Percentiles rank a stretch among this genome's conserved stretches.
Conservation (phyloP, 192 early-diverging fungal genomes). For the Backusella morwellensis region DNA sequence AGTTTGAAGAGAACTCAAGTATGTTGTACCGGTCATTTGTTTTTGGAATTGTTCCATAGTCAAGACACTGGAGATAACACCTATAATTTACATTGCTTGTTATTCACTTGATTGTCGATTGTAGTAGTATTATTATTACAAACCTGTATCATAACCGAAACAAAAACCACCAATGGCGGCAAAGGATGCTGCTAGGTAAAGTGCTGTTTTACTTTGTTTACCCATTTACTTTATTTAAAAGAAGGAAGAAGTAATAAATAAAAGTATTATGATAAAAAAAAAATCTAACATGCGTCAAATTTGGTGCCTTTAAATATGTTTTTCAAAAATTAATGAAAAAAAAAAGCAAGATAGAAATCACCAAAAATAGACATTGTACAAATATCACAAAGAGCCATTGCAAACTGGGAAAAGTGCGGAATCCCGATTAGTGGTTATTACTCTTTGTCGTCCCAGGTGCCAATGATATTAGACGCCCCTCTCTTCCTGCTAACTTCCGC, state of each 20-base stretch:
- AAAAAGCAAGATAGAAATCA: not conserved
- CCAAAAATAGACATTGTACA: not conserved
- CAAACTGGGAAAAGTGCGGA: constrained; percentile 3
- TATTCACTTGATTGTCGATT: too few relatives aligned
- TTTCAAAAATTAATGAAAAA: not conserved
- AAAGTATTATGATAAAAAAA: not conserved
- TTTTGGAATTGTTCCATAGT: constrained; percentile 47
- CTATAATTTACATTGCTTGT: too few relatives aligned
- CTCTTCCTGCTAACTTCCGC: not conserved
- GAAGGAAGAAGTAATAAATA: not conserved
- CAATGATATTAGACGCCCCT: not conserved
- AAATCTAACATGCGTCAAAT: not conserved
- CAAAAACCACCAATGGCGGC: constrained; percentile 58
- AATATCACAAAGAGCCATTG: not conserved
- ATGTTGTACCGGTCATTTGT: not conserved
- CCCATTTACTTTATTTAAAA: not conserved
- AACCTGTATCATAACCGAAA: constrained; percentile 65
- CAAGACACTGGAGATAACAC: constrained; percentile 62
- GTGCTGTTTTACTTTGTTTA: not conserved
- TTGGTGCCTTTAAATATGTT: not conserved
- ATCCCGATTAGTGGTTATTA: not conserved
- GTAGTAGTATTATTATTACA: constrained; percentile 8
- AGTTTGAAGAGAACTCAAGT: constrained; percentile 6
- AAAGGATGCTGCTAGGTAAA: constrained; percentile 15
- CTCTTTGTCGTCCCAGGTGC: not conserved